Conservation (phyloP, 2,329 filamentous ascomycete species). For the Ceratocystis albifundus region DNA sequence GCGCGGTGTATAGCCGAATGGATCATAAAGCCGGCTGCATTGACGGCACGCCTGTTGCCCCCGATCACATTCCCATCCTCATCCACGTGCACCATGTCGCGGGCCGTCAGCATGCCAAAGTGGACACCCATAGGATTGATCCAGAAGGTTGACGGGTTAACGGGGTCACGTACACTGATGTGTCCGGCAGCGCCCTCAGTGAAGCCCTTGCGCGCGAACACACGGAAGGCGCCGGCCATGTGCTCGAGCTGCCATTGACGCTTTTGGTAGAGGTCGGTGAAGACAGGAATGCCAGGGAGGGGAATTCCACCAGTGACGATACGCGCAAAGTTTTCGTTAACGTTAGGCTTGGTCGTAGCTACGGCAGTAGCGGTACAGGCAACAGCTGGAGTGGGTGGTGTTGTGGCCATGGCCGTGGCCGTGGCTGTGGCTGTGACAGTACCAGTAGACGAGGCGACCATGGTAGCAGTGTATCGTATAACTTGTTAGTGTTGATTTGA, state of each 20-base stretch:
- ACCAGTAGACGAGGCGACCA: conserved; percentile 14
- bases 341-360: background rate
- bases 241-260: conserved; percentile 33
- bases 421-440: background rate
- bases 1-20: conserved; percentile 50
- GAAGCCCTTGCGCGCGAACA: conserved; percentile 37
- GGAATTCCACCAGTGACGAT: conserved; percentile 19
- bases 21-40: conserved; percentile 52
- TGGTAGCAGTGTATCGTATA: background rate
- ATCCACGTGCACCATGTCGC: conserved; percentile 52
- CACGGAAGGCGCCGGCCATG: conserved; percentile 38
- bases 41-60: conserved; percentile 45
- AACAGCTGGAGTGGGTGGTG: background rate
- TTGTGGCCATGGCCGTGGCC: too few species aligned
- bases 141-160: conserved; percentile 49
- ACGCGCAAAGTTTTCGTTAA: conserved; percentile 20
- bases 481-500: background rate
- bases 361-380: background rate
- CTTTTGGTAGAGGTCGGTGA: conserved; percentile 26
- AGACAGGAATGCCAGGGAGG: conserved; percentile 17
- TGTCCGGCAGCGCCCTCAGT: conserved; percentile 55
- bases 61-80: conserved; percentile 48
- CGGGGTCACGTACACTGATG: conserved; percentile 52
- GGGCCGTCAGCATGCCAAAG: conserved; percentile 49
- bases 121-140: conserved; percentile 53